A percentile compares a stretch with the other conserved stretches of the same genome.
These are phyloP conservation scores for Davidsoniella neocaledoniae DNA, from an alignment of 2,329 filamentous ascomycete genomes.

Conservation along the genomic window DNA sequence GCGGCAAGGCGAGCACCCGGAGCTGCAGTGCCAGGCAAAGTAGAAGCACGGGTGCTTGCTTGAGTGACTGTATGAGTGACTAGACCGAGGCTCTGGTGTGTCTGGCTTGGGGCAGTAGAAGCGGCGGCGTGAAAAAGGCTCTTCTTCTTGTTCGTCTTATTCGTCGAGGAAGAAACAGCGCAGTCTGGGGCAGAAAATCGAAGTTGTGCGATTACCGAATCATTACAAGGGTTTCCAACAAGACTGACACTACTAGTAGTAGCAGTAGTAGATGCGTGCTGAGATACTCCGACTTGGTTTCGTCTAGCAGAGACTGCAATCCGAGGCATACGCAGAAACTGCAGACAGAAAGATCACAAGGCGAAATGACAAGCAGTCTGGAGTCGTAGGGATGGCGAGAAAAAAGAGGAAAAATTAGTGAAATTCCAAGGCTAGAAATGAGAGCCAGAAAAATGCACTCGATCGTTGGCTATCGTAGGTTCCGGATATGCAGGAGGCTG, in stretches of 20 bases:
- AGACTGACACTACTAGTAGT: background rate
- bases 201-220: slow-evolving; percentile 43
- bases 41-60: background rate
- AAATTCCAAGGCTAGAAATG: too few species aligned
- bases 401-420: background rate
- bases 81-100: too few species aligned
- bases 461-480: too few species aligned
- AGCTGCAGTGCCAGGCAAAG: background rate
- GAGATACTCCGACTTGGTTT: too few species aligned
- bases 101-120: background rate
- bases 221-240: slow-evolving; percentile 53
- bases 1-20: background rate
- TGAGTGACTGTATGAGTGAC: background rate
- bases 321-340: too few species aligned
- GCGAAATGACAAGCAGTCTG: background rate
- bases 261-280: too few species aligned
- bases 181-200: slow-evolving; percentile 37
- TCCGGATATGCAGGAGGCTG: too few species aligned
- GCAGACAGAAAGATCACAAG: background rate
- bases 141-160: slow-evolving; percentile 1
- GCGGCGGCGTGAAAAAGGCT: slow-evolving; percentile 4
- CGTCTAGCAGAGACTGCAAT: too few species aligned
- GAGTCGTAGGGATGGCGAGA: background rate
- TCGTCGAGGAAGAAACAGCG: slow-evolving; percentile 28
- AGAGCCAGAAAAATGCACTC: background rate